Evolutionary conservation across 2,329 filamentous ascomycete species (phyloP), one percentile per base, ranked within the genome.

Genomic region (Fusarium sp.): DNA sequence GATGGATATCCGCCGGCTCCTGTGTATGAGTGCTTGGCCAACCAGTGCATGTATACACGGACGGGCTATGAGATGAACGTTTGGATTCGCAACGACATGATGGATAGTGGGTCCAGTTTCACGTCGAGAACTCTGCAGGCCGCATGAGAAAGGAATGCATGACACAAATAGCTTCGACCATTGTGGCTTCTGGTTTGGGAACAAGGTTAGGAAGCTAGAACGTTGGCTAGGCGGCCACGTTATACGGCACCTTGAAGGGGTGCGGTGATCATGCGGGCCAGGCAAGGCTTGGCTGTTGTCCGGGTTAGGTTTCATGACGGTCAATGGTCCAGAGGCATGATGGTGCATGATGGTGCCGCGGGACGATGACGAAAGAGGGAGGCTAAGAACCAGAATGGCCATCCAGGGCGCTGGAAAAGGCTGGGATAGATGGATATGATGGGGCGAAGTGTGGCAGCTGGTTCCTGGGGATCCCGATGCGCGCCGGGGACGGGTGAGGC

Each of bases 401-500:
- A 52, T 57, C 34, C 45, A 59, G 52, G 20, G 40, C 24, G 20
- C 40, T 57, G 42, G 36, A 53, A 31, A 62, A 58, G 45, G 43
- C 61, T 49, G 24, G 55, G 44, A 50, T 48, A 57, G 44, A 55
- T 63, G 48, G 58, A 33, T 36, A 56, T 59, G 59, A 65, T 60
- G 56, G 67, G 63, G 38, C 44, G 39, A 45, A 57, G 34, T 56
- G 56, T 64, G 58, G 58, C 63, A 68, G 39, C 58, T 67, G 54
- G 69, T 75, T 74, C 72, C 73, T 75, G 72, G 68, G 72, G 73
- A 71, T 74, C 72, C 73, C 73, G 73, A 75, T 72, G 61, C 60
- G 64, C 63, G 68, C 65, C 62, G 71, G 71, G 63, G 64, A 64
- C 69, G 71, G 72, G 72, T 72, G 54, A 66, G 72, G 63, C 70